These are phyloP conservation scores for Diaporthe capsici DNA, from an alignment of 2,329 filamentous ascomycete genomes.

Conservation along the genomic window DNA sequence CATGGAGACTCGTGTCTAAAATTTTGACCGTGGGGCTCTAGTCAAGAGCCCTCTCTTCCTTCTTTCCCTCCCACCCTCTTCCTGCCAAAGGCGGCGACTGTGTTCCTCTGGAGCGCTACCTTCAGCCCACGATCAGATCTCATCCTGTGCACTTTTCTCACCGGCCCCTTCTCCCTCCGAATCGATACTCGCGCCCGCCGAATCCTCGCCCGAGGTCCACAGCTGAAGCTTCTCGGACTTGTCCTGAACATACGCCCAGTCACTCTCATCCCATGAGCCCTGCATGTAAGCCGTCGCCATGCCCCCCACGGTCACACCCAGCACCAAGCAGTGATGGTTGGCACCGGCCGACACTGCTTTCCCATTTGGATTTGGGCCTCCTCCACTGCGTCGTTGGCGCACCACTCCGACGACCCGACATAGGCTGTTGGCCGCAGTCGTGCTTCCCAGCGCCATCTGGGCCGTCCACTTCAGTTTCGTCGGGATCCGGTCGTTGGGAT, in stretches of 20 bases:
- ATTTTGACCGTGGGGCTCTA: not conserved
- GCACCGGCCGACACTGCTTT: conserved; percentile 19
- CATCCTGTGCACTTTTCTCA: not conserved
- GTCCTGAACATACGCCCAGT: conserved; percentile 17
- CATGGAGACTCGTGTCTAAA: not conserved
- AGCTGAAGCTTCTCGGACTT: conserved; percentile 19
- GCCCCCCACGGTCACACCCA: conserved; percentile 11
- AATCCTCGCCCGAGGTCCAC: conserved; percentile 1
- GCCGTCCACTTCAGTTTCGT: conserved; percentile 30
- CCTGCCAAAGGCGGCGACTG: not conserved
- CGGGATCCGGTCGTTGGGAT: conserved; percentile 25
- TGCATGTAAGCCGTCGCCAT: conserved; percentile 18
- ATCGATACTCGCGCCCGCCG: not conserved
- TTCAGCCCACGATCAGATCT: not conserved
- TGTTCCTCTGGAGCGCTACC: not conserved
- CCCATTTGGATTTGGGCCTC: not conserved
- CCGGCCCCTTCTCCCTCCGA: not conserved
- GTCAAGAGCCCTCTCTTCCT: not conserved
- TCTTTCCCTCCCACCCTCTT: not conserved
- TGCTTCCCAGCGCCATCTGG: conserved; percentile 31
- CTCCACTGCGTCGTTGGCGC: conserved; percentile 7
- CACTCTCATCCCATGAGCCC: conserved; percentile 18
- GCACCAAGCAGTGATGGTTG: conserved; percentile 20
- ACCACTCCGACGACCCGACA: conserved; percentile 8
- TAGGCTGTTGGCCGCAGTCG: conserved; percentile 22